phyloP scores from a whole-genome alignment of 2,329 filamentous ascomycete genomes.

The Neospermospora avenae region DNA sequence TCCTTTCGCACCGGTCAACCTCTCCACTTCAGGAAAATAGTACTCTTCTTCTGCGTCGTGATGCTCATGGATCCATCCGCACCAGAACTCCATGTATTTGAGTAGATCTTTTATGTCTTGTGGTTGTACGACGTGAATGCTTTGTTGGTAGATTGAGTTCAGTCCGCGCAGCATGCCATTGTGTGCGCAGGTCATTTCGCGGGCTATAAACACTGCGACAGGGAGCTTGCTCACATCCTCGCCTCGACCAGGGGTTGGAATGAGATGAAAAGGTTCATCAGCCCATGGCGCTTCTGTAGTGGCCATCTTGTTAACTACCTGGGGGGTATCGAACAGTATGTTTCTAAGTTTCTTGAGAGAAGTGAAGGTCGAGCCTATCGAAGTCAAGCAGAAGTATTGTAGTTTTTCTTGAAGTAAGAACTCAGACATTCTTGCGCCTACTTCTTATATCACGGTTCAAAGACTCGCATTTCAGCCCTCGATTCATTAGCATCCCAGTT shows the following conservation, averaged over 20 bases:
- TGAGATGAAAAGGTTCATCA: constrained; percentile 12
- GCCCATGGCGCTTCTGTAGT: constrained; percentile 8
- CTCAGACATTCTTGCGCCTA: not conserved
- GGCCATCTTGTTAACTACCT: not conserved
- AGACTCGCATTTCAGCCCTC: not conserved
- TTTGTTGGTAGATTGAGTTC: constrained; percentile 38
- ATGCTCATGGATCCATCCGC: constrained; percentile 37
- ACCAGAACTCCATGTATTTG: constrained; percentile 16
- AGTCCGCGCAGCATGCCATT: constrained; percentile 39
- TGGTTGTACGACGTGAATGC: constrained; percentile 36
- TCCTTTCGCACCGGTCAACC: constrained; percentile 35
- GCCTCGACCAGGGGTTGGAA: constrained; percentile 10
- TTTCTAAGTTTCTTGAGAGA: not conserved
- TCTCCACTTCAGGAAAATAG: constrained; percentile 41
- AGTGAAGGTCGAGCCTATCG: not conserved
- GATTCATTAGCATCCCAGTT: not conserved
- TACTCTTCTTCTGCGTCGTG: constrained; percentile 39
- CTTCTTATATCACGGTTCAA: not conserved
- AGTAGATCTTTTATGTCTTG: constrained; percentile 36
- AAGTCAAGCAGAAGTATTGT: not conserved
- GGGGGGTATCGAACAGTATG: not conserved
- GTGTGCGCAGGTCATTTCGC: constrained; percentile 36
- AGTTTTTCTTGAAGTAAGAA: not conserved
- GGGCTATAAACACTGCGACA: constrained; percentile 26
- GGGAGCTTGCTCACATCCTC: constrained; percentile 6